Evolutionary conservation across 495 filamentous ascomycete species (phyloP).

Genomic region (Neurospora hispaniola): DNA sequence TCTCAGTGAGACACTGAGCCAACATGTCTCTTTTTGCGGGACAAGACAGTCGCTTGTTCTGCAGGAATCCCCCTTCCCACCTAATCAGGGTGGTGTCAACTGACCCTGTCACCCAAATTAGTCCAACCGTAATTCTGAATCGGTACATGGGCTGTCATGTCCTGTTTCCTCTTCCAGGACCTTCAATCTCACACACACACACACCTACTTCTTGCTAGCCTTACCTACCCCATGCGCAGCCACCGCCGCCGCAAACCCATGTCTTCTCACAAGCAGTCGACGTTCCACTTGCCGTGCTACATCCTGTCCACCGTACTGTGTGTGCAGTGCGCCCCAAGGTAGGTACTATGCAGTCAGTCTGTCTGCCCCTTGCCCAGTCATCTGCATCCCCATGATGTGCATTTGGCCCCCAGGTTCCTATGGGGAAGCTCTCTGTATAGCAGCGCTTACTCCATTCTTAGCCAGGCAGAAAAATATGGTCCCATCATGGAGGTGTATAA

Average conservation of each 20-base stretch:
- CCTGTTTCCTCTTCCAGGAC: not conserved
- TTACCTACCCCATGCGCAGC: not conserved
- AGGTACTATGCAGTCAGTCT: not conserved
- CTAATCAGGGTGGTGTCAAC: slow-evolving; percentile 13
- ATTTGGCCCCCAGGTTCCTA: slow-evolving; percentile 22
- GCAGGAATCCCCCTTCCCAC: slow-evolving; percentile 15
- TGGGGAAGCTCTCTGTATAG: slow-evolving; percentile 9
- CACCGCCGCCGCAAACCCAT: not conserved
- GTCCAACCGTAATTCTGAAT: not conserved
- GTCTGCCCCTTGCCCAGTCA: not conserved
- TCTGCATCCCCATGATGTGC: slow-evolving; percentile 15
- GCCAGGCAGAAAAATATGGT: slow-evolving; percentile 23
- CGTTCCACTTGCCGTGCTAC: not conserved
- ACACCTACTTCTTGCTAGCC: not conserved
- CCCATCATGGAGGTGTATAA: slow-evolving; percentile 20
- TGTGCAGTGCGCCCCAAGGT: not conserved
- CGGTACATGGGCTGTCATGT: not conserved
- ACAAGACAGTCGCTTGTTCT: slow-evolving; percentile 3
- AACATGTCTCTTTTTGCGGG: slow-evolving; percentile 3
- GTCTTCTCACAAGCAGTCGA: not conserved
- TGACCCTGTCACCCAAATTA: slow-evolving; percentile 12
- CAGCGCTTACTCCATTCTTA: slow-evolving; percentile 21
- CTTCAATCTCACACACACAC: not conserved
- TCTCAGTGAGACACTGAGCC: not conserved
- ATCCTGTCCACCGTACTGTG: not conserved